Conservation (phyloP, 208 protist species). For the Trypanosoma mega region DNA sequence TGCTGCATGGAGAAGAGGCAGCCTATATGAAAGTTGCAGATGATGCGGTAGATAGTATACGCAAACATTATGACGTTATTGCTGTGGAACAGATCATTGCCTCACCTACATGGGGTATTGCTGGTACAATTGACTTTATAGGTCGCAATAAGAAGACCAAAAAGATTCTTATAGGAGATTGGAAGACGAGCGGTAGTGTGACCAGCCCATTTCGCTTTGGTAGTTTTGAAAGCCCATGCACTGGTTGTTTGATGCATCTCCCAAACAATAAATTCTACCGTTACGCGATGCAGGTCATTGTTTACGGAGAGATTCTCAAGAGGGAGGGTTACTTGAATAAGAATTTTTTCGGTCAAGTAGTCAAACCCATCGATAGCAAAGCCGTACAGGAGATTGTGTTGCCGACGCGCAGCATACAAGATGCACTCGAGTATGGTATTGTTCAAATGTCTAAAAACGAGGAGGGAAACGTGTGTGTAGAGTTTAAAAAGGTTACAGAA, state of each 20-base stretch:
- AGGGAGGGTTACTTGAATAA: conserved; percentile 62
- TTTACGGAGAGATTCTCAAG: conserved; percentile 77
- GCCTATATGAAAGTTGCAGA: conserved; percentile 68
- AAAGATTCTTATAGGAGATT: conserved; percentile 79
- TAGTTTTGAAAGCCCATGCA: conserved; percentile 66
- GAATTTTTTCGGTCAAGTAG: conserved; percentile 55
- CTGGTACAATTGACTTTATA: conserved; percentile 82
- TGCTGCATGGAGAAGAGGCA: conserved; percentile 76
- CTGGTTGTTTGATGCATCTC: conserved; percentile 70
- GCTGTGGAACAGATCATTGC: conserved; percentile 76
- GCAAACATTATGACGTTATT: conserved; percentile 54
- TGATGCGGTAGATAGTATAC: conserved; percentile 49
- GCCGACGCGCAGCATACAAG: conserved; percentile 19
- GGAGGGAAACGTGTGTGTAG: conserved; percentile 47
- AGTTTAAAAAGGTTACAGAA: conserved; percentile 69
- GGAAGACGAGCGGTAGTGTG: conserved; percentile 83
- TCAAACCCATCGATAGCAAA: conserved; percentile 12
- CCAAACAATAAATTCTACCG: conserved; percentile 83
- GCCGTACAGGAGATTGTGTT: conserved; percentile 17
- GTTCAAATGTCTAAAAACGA: conserved; percentile 77
- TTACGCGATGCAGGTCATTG: conserved; percentile 82
- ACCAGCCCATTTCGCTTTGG: conserved; percentile 81
- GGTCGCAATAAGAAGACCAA: conserved; percentile 63
- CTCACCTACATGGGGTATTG: conserved; percentile 56
- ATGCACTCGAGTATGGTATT: conserved; percentile 73